Evolutionary conservation across 1,284 basidiomycete genomes (phyloP), one percentile per base, ranked within the genome.

Genomic region (Macrocybe sp.): DNA sequence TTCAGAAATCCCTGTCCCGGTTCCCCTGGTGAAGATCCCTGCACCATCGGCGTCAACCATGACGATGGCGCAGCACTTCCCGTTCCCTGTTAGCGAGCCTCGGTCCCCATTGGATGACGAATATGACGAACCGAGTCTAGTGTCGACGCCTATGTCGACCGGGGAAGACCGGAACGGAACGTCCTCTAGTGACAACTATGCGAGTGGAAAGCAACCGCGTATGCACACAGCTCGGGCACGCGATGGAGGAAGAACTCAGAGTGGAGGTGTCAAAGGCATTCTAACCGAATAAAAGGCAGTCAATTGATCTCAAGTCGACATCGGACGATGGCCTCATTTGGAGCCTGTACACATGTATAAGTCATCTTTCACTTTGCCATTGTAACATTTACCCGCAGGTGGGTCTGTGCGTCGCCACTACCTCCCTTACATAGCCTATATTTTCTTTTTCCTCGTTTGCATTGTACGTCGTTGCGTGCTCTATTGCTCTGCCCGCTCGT

Each of bases 181-280:
- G n/a, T 50, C 54, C n/a, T 64, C 64, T 6, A 22, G 22, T 22
- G 22, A 22, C 22, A 60, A 50, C 7, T 57, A 47, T 44, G 53
- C 46, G 22, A 47, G 32, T 54, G 62, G 43, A 59, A 49, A 28
- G 55, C 64, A 55, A 52, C 59, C 59, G 62, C 59, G 71, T 57
- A 78, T 89, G 80, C 81, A 86, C 58, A 82, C 75, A 10, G 75
- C 79, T 37, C 76, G 83, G 37, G 87, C 81, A 37, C 71, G 85
- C 49, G 85, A 89, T 64, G 87, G 87, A 4, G 86, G 86, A 36
- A 69, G 87, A 56, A 89, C 87, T 51, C 84, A 88, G 68, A 89
- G 86, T 59, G 87, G 86, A 2, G 86, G 86, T 16, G 85, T 89
- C 22, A 81, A 78, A 56, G 85, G 83, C 11, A 73, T 88, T 41